Evolutionary conservation across 306 rosid species (phyloP).

Genomic region (Arachis stenosperma): DNA sequence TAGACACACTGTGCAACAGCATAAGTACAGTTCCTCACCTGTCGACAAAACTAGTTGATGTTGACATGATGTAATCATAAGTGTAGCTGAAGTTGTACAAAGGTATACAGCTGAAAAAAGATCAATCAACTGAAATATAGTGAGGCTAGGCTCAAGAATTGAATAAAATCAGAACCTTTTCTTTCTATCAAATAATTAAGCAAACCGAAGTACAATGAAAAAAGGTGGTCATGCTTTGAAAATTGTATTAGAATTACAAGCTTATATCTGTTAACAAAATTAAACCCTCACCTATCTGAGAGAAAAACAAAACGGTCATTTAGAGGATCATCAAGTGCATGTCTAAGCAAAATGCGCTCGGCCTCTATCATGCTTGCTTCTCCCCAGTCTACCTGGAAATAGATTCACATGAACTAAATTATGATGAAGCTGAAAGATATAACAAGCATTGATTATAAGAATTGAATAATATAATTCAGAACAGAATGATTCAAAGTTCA

Average conservation of each 20-base stretch:
- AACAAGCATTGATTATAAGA: constrained; percentile 3
- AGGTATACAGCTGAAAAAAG: constrained; percentile 93
- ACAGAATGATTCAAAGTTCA: constrained; percentile 18
- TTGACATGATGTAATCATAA: constrained; percentile 87
- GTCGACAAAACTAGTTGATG: constrained; percentile 92
- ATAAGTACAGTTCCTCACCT: constrained; percentile 57
- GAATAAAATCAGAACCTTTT: constrained; percentile 9
- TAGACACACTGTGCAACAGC: constrained; percentile 12
- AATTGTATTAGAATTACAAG: constrained; percentile 6
- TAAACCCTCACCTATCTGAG: constrained; percentile 92
- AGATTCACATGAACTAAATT: constrained; percentile 35
- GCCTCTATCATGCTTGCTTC: constrained; percentile 97
- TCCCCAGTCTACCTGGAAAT: constrained; percentile 98
- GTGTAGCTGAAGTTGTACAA: constrained; percentile 92
- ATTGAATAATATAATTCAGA: not conserved
- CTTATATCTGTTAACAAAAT: constrained; percentile 33
- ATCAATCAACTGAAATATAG: constrained; percentile 69
- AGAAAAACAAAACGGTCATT: constrained; percentile 94
- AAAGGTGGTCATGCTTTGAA: not conserved
- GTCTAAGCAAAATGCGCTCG: constrained; percentile 80
- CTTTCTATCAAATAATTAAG: constrained; percentile 29
- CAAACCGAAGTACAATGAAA: constrained; percentile 12
- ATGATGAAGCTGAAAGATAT: constrained; percentile 39
- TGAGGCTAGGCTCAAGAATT: constrained; percentile 43
- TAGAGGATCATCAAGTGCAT: constrained; percentile 80